Conservation (phyloP, 2,329 filamentous ascomycete genomes). For the Cordyceps tenuipes region DNA sequence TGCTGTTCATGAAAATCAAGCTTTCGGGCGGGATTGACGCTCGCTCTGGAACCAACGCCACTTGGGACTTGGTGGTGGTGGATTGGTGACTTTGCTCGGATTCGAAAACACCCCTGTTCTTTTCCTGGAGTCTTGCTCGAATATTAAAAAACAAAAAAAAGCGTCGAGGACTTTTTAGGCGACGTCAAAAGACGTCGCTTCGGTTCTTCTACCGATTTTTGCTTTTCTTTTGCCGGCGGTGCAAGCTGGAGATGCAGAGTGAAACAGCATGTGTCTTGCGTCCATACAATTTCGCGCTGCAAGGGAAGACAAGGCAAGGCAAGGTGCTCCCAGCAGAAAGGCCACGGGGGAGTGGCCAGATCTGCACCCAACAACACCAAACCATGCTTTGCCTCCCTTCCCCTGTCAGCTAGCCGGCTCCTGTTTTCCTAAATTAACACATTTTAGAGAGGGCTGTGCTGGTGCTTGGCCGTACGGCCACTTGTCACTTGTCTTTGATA, state of each 20-base stretch:
- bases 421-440: not conserved
- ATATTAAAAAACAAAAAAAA: no score
- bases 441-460: slow-evolving; percentile 1
- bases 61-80: not conserved
- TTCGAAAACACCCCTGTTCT: not conserved
- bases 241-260: not conserved
- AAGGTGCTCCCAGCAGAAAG: not conserved
- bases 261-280: slow-evolving; percentile 4
- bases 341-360: not conserved
- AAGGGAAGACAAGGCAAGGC: no score
- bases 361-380: not conserved
- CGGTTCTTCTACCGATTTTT: no score
- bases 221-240: no score
- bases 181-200: no score
- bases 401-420: not conserved
- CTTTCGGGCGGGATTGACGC: not conserved
- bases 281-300: not conserved
- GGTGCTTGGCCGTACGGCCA: not conserved
- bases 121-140: no score
- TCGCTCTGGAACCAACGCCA: not conserved
- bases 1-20: not conserved
- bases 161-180: no score
- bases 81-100: not conserved
- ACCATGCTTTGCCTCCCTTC: not conserved
- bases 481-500: no score